Conservation (phyloP, 179 eudicot genomes). For the Spergularia azorica region DNA sequence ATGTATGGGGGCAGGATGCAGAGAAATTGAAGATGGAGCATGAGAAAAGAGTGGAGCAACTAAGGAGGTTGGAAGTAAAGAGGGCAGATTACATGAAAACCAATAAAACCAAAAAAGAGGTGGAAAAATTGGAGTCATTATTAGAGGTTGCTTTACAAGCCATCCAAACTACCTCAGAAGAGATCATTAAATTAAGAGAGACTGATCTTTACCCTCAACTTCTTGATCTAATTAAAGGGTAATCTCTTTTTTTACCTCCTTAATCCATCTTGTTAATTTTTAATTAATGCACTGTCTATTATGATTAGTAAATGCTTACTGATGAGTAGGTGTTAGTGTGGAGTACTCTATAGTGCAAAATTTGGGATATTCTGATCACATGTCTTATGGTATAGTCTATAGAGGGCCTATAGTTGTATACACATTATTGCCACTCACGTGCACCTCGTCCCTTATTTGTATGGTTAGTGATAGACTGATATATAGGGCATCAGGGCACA, state of each 20-base stretch:
- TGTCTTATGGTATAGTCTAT: slow-evolving; percentile 11
- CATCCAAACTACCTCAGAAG: slow-evolving; percentile 78
- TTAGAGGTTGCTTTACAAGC: slow-evolving; percentile 82
- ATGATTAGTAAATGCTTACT: neutral
- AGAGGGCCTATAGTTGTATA: neutral
- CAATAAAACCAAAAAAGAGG: slow-evolving; percentile 85
- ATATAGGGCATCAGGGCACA: too few relatives aligned
- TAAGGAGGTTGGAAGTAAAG: slow-evolving; percentile 82
- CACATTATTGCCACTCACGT: slow-evolving; percentile 38
- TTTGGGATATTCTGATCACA: slow-evolving; percentile 24
- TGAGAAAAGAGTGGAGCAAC: slow-evolving; percentile 65
- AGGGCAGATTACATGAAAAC: slow-evolving; percentile 76
- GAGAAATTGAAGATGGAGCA: slow-evolving; percentile 76
- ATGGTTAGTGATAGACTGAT: neutral
- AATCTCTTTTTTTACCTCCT: slow-evolving; percentile 3
- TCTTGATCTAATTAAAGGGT: slow-evolving; percentile 88
- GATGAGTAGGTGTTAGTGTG: neutral
- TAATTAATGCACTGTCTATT: neutral
- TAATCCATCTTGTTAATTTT: neutral
- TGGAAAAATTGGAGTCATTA: slow-evolving; percentile 80
- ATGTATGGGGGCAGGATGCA: slow-evolving; percentile 51
- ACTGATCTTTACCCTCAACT: slow-evolving; percentile 92
- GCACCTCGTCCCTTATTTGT: slow-evolving; percentile 21
- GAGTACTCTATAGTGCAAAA: slow-evolving; percentile 7
- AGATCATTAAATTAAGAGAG: slow-evolving; percentile 85